Base-by-base conservation (phyloP, 768 basidiomycete species). In the Panaeolus papilionaceus region DNA sequence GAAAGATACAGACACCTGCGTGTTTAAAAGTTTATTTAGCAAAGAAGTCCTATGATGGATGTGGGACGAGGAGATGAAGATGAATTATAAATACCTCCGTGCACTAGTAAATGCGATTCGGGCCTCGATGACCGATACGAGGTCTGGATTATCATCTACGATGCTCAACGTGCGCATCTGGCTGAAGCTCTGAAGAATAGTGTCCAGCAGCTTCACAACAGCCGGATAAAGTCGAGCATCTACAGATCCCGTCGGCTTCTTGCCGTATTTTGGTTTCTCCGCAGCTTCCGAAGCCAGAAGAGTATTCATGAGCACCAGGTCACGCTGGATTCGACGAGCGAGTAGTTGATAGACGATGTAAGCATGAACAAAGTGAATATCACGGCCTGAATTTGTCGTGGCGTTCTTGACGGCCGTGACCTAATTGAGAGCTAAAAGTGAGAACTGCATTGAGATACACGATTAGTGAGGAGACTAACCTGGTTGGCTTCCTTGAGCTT, bases 281-380 rank as follows among this genome's bases (percentile, higher is more conserved):
- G 74, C 68, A 1, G 71, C 79, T 66, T 85, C 84, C 6, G 80
- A 85, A 7, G 81, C 75, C 45, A 92, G 81, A 2, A 90, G 82
- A 1, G 91, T 88, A 26, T 86, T 86, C 68, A 92, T 85, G 61
- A 98, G 86, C 26, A 95, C 85, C 4, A 95, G 85, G 74, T 99
- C 96, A 16, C 96, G 91, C 74, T 95, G 89, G 63, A 94, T 95
- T 9, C 96, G 93, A 63, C 90, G 87, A 20, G 93, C 89, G 62
- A 98, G 86, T 38, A 98, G 89, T 69, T 95, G 92, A 77, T 94
- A 95, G 58, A 93, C 85, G 71, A 97, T 89, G 75, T 91, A 97
- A 18, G 92, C 87, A 71, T 98, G 92, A 62, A 96, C 86, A 72
- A 96, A 95, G 38, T 91, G 86, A 28, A 94, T 88, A 74, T 95